Conservation (phyloP, 2,329 filamentous ascomycete genomes). For the Colletotrichum sp. region DNA sequence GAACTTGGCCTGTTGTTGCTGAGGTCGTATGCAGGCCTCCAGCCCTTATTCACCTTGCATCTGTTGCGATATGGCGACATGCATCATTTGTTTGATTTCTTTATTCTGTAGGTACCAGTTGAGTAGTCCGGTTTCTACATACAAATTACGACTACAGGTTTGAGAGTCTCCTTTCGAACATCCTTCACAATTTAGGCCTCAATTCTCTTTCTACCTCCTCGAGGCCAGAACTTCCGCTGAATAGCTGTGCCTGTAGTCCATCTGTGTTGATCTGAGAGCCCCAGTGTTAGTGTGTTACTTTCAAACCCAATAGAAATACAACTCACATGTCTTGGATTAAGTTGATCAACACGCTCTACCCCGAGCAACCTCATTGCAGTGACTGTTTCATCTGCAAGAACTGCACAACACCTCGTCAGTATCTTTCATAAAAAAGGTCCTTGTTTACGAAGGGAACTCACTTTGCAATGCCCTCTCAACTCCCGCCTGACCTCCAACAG, state of each 20-base stretch:
- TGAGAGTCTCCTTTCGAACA: rapidly evolving
- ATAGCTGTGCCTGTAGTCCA: conserved; percentile 19
- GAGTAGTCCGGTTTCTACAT: neutral
- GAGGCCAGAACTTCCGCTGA: conserved; percentile 24
- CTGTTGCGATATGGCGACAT: neutral
- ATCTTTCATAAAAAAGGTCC: neutral
- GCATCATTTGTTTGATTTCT: neutral
- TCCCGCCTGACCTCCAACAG: conserved; percentile 56
- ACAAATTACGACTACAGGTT: neutral
- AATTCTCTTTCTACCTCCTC: conserved; percentile 23
- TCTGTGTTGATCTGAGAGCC: conserved; percentile 19
- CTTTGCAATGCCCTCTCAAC: conserved; percentile 60
- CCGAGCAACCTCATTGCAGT: conserved; percentile 31
- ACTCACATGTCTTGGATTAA: conserved; percentile 28
- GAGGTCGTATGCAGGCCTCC: neutral
- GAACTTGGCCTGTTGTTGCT: neutral
- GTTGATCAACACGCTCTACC: conserved; percentile 25
- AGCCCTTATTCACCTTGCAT: neutral
- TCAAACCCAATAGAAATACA: rapidly evolving
- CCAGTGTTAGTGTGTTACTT: rapidly evolving
- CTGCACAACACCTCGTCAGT: conserved; percentile 8
- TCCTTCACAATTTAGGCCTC: neutral
- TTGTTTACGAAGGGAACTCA: conserved; percentile 36
- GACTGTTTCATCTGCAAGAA: conserved; percentile 28
- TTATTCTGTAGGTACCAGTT: rapidly evolving